Base-by-base conservation (phyloP, 2,329 filamentous ascomycete species). In the Apiospora kogelbergensis region DNA sequence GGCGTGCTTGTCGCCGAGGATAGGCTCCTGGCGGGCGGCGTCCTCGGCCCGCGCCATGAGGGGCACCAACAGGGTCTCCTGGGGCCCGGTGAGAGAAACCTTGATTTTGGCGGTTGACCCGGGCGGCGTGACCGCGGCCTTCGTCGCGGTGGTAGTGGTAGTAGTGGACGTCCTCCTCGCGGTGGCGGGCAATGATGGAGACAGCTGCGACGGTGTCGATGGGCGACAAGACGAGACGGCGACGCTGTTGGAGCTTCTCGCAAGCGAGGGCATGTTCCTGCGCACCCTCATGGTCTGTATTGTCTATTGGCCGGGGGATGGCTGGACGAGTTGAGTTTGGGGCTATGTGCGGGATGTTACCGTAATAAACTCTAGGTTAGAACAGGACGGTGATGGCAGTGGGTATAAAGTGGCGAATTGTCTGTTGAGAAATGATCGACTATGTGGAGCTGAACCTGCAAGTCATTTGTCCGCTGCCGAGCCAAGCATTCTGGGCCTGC, bases 51-150 rank as follows among this genome's bases (percentile, higher is more conserved):
- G 72, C 10, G 72, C 71, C 66, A 75, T 60, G 7, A 76, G 70
- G 2, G 74, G 72, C 24, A 71, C 72, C 57, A 77, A 69, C 30
- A 76, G 68, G 3, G 75, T 77, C 66, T 74, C 73, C 63, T 75
- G 69, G 1, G 71, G 68, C 6, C 73, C 74, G 1, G 71, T 72
- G 1, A 76, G 68, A 5, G 69, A 60, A 13, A 75, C 65, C 63
- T 72, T 73, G 40, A 73, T 65, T 45, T 71, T 73, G 17, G 42
- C 15, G 30, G 65, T 24, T 17, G 42, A 44, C 13, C 40, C 22
- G 15, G 63, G 42, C 40, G 63, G 40, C 22, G 48, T 33, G 24
- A 57, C 48, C 15, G 48, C 30, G 24, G 48, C 15, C 5, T 22
- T 48, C 13, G 45, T 48, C n/a, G n/a, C n/a, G n/a, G 57, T 33